Percentiles rank a stretch among this genome's conserved stretches.
Evolutionary conservation across 306 rosid species (phyloP).

Genomic region (Hippophae rhamnoides): DNA sequence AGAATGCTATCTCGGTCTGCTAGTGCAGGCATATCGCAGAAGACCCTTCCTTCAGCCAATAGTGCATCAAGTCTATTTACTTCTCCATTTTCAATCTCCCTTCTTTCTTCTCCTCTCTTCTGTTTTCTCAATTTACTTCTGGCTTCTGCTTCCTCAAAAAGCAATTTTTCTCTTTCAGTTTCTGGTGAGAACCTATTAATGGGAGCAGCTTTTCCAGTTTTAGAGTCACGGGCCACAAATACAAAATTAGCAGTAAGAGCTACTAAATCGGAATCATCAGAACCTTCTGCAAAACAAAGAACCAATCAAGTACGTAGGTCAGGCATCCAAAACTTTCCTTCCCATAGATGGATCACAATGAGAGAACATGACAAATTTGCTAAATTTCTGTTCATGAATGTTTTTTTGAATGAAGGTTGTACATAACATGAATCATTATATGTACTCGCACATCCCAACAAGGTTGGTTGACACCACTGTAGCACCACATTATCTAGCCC

Average conservation of each 20-base stretch:
- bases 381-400: too few relatives aligned
- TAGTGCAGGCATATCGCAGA: constrained; percentile 77
- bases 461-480: too few relatives aligned
- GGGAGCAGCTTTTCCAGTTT: constrained; percentile 54
- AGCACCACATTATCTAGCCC: too few relatives aligned
- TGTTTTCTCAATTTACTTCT: constrained; percentile 53
- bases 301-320: constrained; percentile 1
- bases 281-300: constrained; percentile 26
- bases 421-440: too few relatives aligned
- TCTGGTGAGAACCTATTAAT: constrained; percentile 56
- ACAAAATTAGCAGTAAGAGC: constrained; percentile 71
- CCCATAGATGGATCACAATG: too few relatives aligned
- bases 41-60: constrained; percentile 66
- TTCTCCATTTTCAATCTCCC: constrained; percentile 25
- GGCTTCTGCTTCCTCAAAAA: constrained; percentile 72
- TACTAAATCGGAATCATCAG: constrained; percentile 28
- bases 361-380: too few relatives aligned
- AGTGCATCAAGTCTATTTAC: constrained; percentile 40
- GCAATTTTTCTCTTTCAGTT: constrained; percentile 46
- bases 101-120: constrained; percentile 30
- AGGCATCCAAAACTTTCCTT: too few relatives aligned
- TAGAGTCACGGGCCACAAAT: constrained; percentile 73
- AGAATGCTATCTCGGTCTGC: constrained; percentile 83
- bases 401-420: too few relatives aligned
- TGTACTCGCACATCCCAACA: too few relatives aligned